Base-by-base conservation (phyloP, 495 filamentous ascomycete species). In the Trichoderma reesei region DNA sequence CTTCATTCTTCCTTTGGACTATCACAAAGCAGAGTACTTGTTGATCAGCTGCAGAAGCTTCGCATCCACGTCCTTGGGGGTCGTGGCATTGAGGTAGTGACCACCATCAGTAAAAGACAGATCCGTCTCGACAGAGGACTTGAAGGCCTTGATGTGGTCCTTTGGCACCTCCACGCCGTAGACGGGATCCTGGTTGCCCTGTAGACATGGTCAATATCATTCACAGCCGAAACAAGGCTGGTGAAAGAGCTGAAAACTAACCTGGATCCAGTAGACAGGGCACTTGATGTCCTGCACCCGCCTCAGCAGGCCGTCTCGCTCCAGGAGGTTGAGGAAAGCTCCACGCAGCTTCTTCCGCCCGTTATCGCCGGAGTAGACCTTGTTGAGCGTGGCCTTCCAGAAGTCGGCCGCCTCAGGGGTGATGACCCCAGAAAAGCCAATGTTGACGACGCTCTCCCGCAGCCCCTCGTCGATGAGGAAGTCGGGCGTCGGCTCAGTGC, bases 191-290 rank as follows among this genome's bases (percentile, higher is more conserved):
- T 74, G 66, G 20, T 78, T 82, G n/a, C 84, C 85, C 80, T 85
- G 44, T 20, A 3, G n/a, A 16, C 26, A 36, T 18, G 42, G 44
- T 61, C 54, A 48, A 36, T 36, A 39, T 20, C 31, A 16, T 1
- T 26, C 1, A 60, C 31, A 60, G 39, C 39, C 11, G 1, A 61
- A 59, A 11, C 38, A 44, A 51, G 65, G 56, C 61, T 44, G 64
- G 13, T 60, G 36, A 38, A 51, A 26, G 20, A 16, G 11, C 3
- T 9, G 5, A 31, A 6, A 18, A 46, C 77, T 69, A 63, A 83
- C 84, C 69, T 89, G 85, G 54, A 88, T 64, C 86, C 85, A 89
- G 41, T 80, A 72, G 3, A 88, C 81, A 0, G 86, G 85, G 66
- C 85, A 88, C 54, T 66, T 72, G 18, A 88, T 72, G 72, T 88